Percentiles rank a stretch among this genome's conserved stretches.
phyloP scores from a whole-genome alignment of 202 grass and related monocot genomes.

The Dendrocalamus latiflorus region DNA sequence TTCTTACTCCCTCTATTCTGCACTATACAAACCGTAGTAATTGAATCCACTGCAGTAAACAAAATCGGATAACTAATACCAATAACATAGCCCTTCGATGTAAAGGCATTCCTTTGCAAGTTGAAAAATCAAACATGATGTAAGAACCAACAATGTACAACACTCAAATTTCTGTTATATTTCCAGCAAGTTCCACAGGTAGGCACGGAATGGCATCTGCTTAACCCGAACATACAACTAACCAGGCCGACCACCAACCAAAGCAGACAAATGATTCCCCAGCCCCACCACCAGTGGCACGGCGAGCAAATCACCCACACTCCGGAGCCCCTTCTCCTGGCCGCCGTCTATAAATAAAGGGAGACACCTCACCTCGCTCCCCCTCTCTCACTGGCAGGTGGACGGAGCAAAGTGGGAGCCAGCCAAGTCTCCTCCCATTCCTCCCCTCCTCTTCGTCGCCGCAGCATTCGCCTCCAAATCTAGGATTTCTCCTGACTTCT shows the following conservation, averaged over 20 bases:
- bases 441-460: background rate
- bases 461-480: background rate
- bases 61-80: background rate
- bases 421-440: background rate
- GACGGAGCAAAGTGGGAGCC: constrained; percentile 18
- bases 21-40: background rate
- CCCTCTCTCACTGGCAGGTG: constrained; percentile 6
- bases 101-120: too few relatives aligned
- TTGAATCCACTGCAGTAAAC: background rate
- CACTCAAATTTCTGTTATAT: background rate
- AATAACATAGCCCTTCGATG: too few relatives aligned
- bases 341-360: background rate
- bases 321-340: background rate
- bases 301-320: background rate
- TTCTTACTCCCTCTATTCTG: too few relatives aligned
- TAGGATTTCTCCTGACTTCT: background rate
- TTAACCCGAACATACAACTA: background rate
- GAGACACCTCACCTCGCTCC: background rate
- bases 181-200: background rate
- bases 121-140: background rate
- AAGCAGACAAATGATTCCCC: background rate
- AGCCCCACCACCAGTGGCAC: constrained; percentile 4
- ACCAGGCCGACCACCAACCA: constrained; percentile 5
- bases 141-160: background rate
- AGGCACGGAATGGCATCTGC: background rate